phyloP scores from a whole-genome alignment of 108 stramenopile genomes.

The Skeletonema tropicum region DNA sequence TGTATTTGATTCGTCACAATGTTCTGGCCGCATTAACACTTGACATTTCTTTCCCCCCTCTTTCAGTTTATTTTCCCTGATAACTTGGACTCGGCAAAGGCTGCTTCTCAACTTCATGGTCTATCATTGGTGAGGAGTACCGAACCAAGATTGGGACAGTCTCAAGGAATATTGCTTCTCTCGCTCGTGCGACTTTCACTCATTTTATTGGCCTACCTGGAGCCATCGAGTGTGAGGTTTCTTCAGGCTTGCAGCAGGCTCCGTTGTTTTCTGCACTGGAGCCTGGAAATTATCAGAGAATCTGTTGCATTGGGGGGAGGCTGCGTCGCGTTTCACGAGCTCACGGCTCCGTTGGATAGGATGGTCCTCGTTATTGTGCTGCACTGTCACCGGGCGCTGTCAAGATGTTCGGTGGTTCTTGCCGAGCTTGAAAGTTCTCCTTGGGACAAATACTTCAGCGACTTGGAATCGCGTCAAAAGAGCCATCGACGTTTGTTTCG shows the following conservation, averaged over 20 bases:
- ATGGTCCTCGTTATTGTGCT: slow-evolving; percentile 71
- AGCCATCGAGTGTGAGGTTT: slow-evolving; percentile 78
- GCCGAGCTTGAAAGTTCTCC: slow-evolving; percentile 65
- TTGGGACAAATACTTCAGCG: slow-evolving; percentile 55
- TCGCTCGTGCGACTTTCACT: slow-evolving; percentile 79
- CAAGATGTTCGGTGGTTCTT: slow-evolving; percentile 67
- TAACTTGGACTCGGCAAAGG: too few species aligned
- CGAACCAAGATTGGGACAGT: slow-evolving; percentile 73
- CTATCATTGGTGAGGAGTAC: slow-evolving; percentile 75
- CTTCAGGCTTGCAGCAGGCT: slow-evolving; percentile 81
- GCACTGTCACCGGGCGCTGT: slow-evolving; percentile 75
- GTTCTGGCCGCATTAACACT: background rate
- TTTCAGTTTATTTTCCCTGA: too few species aligned
- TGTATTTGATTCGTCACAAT: background rate
- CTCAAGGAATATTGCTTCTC: slow-evolving; percentile 78
- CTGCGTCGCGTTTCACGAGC: slow-evolving; percentile 64
- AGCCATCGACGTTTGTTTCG: slow-evolving; percentile 53
- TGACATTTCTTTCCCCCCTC: too few species aligned
- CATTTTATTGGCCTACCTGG: slow-evolving; percentile 65
- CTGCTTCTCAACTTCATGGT: slow-evolving; percentile 64
- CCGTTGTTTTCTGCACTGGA: slow-evolving; percentile 77
- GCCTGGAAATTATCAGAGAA: slow-evolving; percentile 76
- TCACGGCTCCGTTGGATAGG: slow-evolving; percentile 67
- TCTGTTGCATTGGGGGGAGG: slow-evolving; percentile 72
- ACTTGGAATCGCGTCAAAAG: slow-evolving; percentile 58